A percentile compares a stretch with the other conserved stretches of the same genome.
Evolutionary conservation across 2,329 filamentous ascomycete species (phyloP).

Genomic region (Penicillium verrucosum): DNA sequence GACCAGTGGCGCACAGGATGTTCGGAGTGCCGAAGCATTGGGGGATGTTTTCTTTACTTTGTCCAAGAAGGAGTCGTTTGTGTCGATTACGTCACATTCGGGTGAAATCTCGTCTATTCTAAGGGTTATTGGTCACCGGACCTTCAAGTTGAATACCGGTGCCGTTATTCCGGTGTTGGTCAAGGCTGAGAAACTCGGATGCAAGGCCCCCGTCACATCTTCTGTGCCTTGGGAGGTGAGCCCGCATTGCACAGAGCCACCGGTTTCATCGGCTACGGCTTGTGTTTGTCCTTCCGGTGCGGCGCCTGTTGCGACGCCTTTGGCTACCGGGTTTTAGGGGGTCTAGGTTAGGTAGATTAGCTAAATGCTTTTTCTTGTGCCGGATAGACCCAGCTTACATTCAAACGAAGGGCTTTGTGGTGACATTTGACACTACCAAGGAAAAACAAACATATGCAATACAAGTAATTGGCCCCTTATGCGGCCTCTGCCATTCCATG

Average conservation of each 20-base stretch:
- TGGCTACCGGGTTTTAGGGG: conserved; percentile 17
- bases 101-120: conserved; percentile 56
- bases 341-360: background rate
- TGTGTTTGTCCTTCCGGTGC: conserved; percentile 34
- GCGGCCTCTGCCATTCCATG: background rate
- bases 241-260: conserved; percentile 34
- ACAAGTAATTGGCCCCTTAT: background rate
- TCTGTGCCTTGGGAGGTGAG: conserved; percentile 28
- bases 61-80: conserved; percentile 42
- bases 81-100: conserved; percentile 57
- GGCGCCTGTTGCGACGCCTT: conserved; percentile 29
- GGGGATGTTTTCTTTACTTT: conserved; percentile 49
- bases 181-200: conserved; percentile 35
- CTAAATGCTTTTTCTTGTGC: background rate
- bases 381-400: background rate
- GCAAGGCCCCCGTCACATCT: conserved; percentile 12
- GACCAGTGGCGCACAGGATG: conserved; percentile 47
- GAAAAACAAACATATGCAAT: background rate
- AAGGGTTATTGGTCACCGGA: conserved; percentile 42
- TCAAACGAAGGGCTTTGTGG: background rate
- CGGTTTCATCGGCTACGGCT: conserved; percentile 28
- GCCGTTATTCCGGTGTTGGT: conserved; percentile 52
- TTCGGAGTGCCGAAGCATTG: conserved; percentile 44
- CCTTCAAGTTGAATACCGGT: conserved; percentile 48
- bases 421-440: background rate